phyloP scores from a whole-genome alignment of 148 eudicot genomes.

The Cornus controversa region DNA sequence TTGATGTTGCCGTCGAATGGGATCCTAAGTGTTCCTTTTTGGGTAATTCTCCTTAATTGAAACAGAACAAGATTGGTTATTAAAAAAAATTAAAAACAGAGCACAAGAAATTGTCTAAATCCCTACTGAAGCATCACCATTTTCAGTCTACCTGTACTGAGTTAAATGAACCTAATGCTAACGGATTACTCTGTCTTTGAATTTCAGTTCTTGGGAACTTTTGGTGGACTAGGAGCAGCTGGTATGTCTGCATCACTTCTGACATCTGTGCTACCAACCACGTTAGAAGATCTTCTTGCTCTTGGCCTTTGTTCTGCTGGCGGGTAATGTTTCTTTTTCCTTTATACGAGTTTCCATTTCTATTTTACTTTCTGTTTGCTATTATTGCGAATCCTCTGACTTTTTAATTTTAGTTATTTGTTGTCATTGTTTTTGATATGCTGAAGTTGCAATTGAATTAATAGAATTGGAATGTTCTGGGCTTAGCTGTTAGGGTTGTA shows the following conservation, averaged over 20 bases:
- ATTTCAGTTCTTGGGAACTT: slow-evolving; percentile 79
- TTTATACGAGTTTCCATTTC: not conserved
- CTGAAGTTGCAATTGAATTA: not conserved
- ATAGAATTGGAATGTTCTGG: not conserved
- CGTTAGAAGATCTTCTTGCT: slow-evolving; percentile 96
- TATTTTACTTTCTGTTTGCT: not conserved
- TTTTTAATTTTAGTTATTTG: not conserved
- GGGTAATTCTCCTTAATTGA: not conserved
- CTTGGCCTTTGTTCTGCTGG: slow-evolving; percentile 98
- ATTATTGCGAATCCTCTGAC: not conserved
- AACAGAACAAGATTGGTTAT: too few relatives aligned
- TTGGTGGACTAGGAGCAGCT: slow-evolving; percentile 95
- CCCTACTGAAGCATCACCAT: not conserved
- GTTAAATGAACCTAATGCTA: not conserved
- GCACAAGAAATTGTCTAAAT: not conserved
- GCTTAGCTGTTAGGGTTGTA: slow-evolving; percentile 1
- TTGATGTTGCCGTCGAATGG: not conserved
- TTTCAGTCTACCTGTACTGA: not conserved
- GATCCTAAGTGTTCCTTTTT: not conserved
- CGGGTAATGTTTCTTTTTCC: slow-evolving; percentile 52
- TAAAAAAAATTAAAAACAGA: not conserved
- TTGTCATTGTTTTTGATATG: not conserved
- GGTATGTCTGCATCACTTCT: slow-evolving; percentile 95
- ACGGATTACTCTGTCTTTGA: slow-evolving; percentile 5
- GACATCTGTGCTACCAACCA: slow-evolving; percentile 89